A percentile compares a stretch with the other conserved stretches of the same genome.
phyloP scores from a whole-genome alignment of 164 flowering plant species.

The Chimonanthus praecox region DNA sequence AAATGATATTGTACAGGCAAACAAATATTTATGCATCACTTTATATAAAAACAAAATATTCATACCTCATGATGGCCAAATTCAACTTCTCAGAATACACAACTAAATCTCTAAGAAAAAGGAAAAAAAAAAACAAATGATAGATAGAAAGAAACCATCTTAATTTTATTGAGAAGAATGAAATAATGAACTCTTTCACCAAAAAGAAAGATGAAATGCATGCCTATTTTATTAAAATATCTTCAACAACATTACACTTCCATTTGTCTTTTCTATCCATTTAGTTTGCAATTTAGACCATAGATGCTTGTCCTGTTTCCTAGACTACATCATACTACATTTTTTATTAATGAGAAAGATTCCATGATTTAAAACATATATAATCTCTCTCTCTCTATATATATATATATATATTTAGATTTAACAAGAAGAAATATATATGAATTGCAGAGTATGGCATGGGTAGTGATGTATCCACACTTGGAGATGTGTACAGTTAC shows the following conservation, averaged over 20 bases:
- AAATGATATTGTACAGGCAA: no score
- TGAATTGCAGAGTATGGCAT: slow-evolving; percentile 58
- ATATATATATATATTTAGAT: neutral
- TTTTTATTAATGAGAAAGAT: neutral
- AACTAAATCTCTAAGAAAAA: neutral
- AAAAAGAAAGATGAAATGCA: neutral
- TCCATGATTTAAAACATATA: neutral
- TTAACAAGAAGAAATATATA: neutral
- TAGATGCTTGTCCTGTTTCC: neutral
- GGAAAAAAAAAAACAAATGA: no score
- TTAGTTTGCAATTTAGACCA: no score
- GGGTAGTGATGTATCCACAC: slow-evolving; percentile 64
- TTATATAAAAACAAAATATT: no score
- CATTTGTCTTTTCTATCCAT: neutral
- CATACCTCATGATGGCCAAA: no score
- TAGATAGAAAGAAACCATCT: neutral
- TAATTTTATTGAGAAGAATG: no score
- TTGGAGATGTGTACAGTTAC: slow-evolving; percentile 80
- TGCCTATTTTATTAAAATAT: no score
- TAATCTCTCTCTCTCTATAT: neutral
- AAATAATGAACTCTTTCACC: neutral
- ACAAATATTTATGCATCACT: neutral
- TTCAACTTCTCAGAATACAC: no score
- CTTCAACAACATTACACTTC: neutral
- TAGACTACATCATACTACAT: neutral